Conservation (phyloP, 441 rosid species). For the Iberis amara region DNA sequence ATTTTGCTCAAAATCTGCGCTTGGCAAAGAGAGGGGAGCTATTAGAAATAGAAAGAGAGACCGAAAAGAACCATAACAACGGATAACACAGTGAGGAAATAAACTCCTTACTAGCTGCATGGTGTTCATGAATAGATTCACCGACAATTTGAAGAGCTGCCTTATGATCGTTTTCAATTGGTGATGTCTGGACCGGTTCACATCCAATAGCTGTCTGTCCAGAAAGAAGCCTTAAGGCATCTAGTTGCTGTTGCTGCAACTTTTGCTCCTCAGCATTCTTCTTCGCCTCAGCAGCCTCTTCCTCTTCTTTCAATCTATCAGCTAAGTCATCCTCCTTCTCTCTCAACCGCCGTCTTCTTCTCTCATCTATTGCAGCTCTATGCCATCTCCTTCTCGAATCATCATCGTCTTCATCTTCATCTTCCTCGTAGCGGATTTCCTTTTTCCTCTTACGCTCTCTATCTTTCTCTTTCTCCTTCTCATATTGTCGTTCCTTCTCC, state of each 20-base stretch:
- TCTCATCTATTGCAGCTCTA: conserved; percentile 66
- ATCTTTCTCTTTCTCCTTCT: conserved; percentile 88
- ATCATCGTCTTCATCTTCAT: conserved; percentile 73
- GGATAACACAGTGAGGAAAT: background rate
- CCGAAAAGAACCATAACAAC: conserved; percentile 4
- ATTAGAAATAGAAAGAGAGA: conserved; percentile 13
- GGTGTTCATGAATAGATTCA: conserved; percentile 32
- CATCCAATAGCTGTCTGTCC: conserved; percentile 44
- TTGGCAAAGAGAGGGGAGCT: conserved; percentile 32
- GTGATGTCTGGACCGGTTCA: conserved; percentile 39
- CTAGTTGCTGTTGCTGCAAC: conserved; percentile 58
- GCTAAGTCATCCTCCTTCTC: conserved; percentile 84
- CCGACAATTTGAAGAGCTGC: conserved; percentile 32
- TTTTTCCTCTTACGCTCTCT: conserved; percentile 83
- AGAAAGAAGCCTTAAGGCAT: conserved; percentile 49
- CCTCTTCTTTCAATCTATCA: conserved; percentile 73
- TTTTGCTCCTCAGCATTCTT: conserved; percentile 77
- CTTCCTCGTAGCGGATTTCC: conserved; percentile 74
- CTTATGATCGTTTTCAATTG: conserved; percentile 38
- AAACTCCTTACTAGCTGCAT: conserved; percentile 27
- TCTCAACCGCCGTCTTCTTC: conserved; percentile 59
- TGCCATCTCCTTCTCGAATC: conserved; percentile 86
- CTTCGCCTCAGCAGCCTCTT: conserved; percentile 79
- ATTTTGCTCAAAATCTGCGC: conserved; percentile 50
- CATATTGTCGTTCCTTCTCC: conserved; percentile 89